These are phyloP conservation scores for Acacia confusa DNA, from an alignment of 306 rosid genomes.

Conservation along the genomic window DNA sequence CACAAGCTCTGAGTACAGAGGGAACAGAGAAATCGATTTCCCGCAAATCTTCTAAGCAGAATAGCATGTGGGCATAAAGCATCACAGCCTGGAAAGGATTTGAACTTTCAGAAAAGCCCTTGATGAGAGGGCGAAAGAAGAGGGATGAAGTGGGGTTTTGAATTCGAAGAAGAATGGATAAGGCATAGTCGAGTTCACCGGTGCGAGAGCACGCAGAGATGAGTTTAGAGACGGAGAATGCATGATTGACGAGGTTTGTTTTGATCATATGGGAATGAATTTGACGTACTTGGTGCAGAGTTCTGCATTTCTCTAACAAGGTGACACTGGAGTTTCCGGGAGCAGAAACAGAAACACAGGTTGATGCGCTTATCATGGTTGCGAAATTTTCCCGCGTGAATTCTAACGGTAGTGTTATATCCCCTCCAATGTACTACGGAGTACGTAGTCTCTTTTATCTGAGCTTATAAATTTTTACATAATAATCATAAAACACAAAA, in stretches of 20 bases:
- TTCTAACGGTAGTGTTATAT: neutral
- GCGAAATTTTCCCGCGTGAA: neutral
- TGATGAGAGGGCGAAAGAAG: constrained; percentile 39
- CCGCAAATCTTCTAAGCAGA: constrained; percentile 29
- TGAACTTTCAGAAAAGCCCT: constrained; percentile 33
- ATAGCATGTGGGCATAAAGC: constrained; percentile 44
- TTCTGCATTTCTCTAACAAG: constrained; percentile 43
- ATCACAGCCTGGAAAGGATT: constrained; percentile 41
- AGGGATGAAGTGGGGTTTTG: constrained; percentile 34
- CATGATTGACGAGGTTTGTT: constrained; percentile 50
- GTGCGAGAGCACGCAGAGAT: constrained; percentile 21
- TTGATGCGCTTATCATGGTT: constrained; percentile 32
- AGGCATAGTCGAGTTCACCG: constrained; percentile 37
- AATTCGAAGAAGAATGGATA: constrained; percentile 25
- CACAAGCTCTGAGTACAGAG: constrained; percentile 50
- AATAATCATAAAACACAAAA: neutral
- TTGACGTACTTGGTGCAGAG: constrained; percentile 44
- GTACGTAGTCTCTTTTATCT: neutral
- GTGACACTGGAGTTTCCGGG: constrained; percentile 28
- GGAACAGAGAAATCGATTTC: constrained; percentile 48
- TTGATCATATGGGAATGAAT: constrained; percentile 53
- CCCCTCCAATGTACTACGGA: neutral
- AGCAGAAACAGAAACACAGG: neutral
- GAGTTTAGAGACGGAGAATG: constrained; percentile 35
- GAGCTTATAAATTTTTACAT: neutral